A percentile compares a stretch with the other conserved stretches of the same genome.
Conservation (phyloP, 441 rosid genomes). For the Mallotus japonicus region DNA sequence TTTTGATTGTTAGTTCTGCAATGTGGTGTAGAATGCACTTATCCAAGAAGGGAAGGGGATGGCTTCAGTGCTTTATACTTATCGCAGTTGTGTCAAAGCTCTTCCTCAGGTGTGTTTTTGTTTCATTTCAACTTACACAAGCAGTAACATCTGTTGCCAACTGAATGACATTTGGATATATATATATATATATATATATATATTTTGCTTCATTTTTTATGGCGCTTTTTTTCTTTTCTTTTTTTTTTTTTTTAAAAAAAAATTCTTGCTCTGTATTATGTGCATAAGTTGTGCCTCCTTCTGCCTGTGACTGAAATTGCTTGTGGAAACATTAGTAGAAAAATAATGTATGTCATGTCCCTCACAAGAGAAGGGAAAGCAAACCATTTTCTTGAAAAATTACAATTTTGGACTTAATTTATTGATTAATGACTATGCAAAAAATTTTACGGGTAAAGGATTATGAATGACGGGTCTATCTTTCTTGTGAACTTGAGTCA, state of each 20-base stretch:
- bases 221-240: background rate
- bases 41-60: conserved; percentile 96
- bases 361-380: no score
- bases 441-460: no score
- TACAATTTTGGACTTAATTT: no score
- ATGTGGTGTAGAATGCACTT: conserved; percentile 68
- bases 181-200: no score
- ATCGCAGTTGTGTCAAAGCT: conserved; percentile 99
- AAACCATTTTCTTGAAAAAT: no score
- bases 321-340: no score
- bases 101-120: conserved; percentile 82
- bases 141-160: background rate
- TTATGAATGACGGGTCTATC: background rate
- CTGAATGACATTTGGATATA: conserved; percentile 1
- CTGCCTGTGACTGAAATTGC: no score
- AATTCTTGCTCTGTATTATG: background rate
- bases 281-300: background rate
- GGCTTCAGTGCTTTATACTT: conserved; percentile 95
- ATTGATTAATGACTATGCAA: no score
- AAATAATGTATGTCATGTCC: no score
- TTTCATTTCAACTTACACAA: conserved; percentile 16
- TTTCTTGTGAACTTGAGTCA: background rate
- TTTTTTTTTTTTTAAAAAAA: no score
- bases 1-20: conserved; percentile 22
- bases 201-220: background rate